phyloP scores from a whole-genome alignment of 2,329 filamentous ascomycete species.

The Aaosphaeria arxii region DNA sequence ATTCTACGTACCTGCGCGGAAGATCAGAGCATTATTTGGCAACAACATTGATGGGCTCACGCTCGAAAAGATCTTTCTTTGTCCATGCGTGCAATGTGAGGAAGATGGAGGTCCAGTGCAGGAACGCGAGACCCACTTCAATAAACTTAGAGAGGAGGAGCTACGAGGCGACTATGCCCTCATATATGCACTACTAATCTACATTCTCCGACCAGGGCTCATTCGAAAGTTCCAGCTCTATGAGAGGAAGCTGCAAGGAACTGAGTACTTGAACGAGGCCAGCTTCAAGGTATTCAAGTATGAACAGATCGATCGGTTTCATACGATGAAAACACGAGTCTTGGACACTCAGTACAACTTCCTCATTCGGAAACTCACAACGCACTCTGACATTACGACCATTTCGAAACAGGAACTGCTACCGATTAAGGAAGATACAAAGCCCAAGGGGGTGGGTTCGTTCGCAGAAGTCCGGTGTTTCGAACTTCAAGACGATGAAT shows the following conservation, averaged over 20 bases:
- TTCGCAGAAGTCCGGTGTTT: slow-evolving; percentile 10
- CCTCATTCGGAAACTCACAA: slow-evolving; percentile 4
- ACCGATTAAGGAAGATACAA: slow-evolving; percentile 7
- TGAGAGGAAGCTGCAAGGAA: slow-evolving; percentile 8
- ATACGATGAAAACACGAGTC: slow-evolving; percentile 1
- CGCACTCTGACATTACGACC: slow-evolving; percentile 3
- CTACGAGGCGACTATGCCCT: slow-evolving; percentile 7
- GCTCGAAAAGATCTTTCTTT: slow-evolving; percentile 6
- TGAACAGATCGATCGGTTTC: slow-evolving; percentile 2
- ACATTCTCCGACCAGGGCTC: slow-evolving; percentile 7
- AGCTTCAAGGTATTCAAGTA: slow-evolving; percentile 2
- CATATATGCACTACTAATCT: slow-evolving; percentile 9
- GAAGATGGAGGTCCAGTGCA: slow-evolving; percentile 6
- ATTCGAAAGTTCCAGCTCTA: slow-evolving; percentile 6
- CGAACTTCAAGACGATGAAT: slow-evolving; percentile 10
- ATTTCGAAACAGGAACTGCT: slow-evolving; percentile 4
- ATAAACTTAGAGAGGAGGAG: slow-evolving; percentile 5
- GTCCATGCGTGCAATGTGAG: slow-evolving; percentile 4
- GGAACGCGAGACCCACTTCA: slow-evolving; percentile 5
- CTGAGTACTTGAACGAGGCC: slow-evolving; percentile 1
- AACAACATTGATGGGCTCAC: slow-evolving; percentile 4
- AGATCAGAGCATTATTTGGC: slow-evolving; percentile 6
- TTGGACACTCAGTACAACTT: slow-evolving; percentile 7
- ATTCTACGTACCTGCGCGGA: slow-evolving; percentile 7
- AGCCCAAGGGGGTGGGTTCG: slow-evolving; percentile 5